phyloP scores from a whole-genome alignment of 2,329 filamentous ascomycete species.

The Apiospora sp. region DNA sequence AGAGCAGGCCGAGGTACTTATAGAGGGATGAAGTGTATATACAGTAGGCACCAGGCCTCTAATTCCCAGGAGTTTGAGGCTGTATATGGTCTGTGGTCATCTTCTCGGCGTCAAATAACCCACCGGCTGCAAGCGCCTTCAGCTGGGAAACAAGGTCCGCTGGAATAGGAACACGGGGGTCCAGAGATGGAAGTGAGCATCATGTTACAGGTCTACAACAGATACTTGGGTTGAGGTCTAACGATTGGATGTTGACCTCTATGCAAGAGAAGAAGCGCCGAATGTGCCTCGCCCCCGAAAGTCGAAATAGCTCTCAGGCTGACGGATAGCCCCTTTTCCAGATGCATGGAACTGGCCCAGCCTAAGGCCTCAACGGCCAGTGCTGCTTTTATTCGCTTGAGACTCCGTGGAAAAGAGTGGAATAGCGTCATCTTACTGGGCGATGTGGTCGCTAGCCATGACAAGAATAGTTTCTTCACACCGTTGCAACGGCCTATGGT shows the following conservation, averaged over 20 bases:
- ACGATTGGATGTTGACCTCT: background rate
- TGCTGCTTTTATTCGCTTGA: background rate
- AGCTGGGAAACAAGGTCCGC: background rate
- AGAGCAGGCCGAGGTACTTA: background rate
- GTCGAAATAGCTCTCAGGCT: constrained; percentile 10
- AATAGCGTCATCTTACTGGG: background rate
- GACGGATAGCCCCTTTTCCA: constrained; percentile 2
- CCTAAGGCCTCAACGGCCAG: background rate
- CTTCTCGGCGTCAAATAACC: background rate
- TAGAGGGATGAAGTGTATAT: background rate
- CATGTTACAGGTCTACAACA: background rate
- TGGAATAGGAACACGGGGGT: constrained; percentile 6
- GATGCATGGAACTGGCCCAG: constrained; percentile 3
- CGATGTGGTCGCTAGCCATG: background rate
- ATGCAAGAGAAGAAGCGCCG: background rate
- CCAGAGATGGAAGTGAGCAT: background rate
- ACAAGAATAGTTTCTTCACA: background rate
- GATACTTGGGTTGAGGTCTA: background rate
- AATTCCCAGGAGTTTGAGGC: background rate
- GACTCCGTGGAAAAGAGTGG: background rate
- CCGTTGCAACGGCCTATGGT: background rate
- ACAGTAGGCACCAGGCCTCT: no score
- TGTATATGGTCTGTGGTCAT: background rate
- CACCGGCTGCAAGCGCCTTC: background rate
- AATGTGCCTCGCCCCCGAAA: background rate